Conservation (phyloP, 2,329 filamentous ascomycete species). For the Fusarium goolgardi region DNA sequence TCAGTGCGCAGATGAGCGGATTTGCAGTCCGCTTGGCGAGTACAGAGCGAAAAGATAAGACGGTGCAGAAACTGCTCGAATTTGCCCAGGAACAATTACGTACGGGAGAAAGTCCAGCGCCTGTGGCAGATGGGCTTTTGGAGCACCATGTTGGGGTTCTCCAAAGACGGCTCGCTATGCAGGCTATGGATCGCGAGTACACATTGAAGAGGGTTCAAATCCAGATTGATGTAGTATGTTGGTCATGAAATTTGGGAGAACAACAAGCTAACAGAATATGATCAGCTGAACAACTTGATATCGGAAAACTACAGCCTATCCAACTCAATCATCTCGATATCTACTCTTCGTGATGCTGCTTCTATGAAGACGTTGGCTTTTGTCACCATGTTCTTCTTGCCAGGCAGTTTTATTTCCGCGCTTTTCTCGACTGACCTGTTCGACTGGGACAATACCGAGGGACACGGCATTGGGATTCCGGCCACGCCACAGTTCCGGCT, state of each 20-base stretch:
- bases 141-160: conserved; percentile 48
- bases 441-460: conserved; percentile 48
- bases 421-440: conserved; percentile 55
- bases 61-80: conserved; percentile 50
- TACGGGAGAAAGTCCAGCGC: not conserved
- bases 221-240: conserved; percentile 55
- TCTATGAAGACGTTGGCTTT: conserved; percentile 59
- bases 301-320: conserved; percentile 53
- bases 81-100: conserved; percentile 44
- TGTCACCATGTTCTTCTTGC: conserved; percentile 58
- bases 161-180: conserved; percentile 51
- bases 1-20: conserved; percentile 52
- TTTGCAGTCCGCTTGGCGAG: conserved; percentile 54
- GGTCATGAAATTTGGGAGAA: too few relatives aligned
- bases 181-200: conserved; percentile 52
- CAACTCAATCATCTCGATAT: conserved; percentile 52
- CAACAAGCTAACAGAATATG: conserved; percentile 13
- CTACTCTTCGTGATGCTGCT: conserved; percentile 55
- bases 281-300: conserved; percentile 55
- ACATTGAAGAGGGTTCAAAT: conserved; percentile 53
- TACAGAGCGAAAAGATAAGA: conserved; percentile 52
- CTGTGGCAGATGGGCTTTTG: conserved; percentile 41
- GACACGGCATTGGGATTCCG: conserved; percentile 47
- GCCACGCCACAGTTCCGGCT: conserved; percentile 53
- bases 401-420: conserved; percentile 57